phyloP scores from a whole-genome alignment of 345 rosid genomes.

The Kernera saxatilis region DNA sequence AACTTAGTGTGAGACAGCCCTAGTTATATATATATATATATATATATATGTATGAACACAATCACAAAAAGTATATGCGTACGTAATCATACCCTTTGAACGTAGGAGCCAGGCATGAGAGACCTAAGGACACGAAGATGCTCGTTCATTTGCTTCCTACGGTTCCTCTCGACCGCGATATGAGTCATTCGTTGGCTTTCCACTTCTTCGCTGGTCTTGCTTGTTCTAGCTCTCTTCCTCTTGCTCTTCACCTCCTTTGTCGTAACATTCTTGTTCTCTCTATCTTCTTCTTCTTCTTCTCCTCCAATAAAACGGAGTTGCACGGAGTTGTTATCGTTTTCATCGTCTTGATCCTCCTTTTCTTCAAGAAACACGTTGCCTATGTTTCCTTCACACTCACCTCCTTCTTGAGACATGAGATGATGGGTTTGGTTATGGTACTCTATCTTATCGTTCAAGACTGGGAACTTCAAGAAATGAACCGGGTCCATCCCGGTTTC shows the following conservation, averaged over 20 bases:
- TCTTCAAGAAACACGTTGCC: constrained; percentile 19
- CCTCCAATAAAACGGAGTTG: constrained; percentile 43
- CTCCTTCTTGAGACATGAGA: constrained; percentile 25
- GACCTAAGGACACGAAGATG: constrained; percentile 86
- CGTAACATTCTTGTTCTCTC: constrained; percentile 13
- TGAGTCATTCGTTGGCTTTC: constrained; percentile 95
- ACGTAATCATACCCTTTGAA: constrained; percentile 60
- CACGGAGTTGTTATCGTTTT: constrained; percentile 35
- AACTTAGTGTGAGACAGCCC: background rate
- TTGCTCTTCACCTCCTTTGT: constrained; percentile 52
- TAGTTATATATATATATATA: background rate
- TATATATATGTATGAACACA: background rate
- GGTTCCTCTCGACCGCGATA: constrained; percentile 84
- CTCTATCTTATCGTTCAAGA: constrained; percentile 50
- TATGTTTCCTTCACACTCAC: constrained; percentile 39
- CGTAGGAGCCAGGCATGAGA: constrained; percentile 97
- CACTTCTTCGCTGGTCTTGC: constrained; percentile 84
- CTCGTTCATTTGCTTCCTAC: constrained; percentile 96
- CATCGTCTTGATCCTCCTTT: constrained; percentile 23
- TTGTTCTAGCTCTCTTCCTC: constrained; percentile 67
- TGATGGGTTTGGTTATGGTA: constrained; percentile 27
- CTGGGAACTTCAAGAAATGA: constrained; percentile 84
- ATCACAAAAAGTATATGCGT: background rate
- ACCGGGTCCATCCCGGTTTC: constrained; percentile 74
- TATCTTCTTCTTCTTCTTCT: constrained; percentile 28